These are phyloP conservation scores for Cynara cardunculus DNA, from an alignment of 129 eudicot species.

Conservation along the genomic window DNA sequence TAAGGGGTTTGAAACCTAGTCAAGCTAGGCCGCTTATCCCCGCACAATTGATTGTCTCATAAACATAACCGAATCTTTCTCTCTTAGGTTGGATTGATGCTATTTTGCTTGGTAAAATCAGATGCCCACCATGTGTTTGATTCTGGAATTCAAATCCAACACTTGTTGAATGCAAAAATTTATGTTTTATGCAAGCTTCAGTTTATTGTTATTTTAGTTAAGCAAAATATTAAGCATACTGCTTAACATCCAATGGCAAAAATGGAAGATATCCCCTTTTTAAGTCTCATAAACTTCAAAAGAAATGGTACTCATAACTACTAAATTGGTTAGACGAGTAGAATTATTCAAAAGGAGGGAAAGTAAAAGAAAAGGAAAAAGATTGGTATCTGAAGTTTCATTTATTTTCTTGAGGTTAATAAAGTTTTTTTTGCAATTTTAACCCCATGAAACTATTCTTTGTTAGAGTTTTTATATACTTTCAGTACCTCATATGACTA, in stretches of 20 bases:
- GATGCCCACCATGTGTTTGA: not conserved
- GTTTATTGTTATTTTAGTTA: not conserved
- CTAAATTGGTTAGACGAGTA: not conserved
- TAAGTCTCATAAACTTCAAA: not conserved
- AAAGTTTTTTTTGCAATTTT: not conserved
- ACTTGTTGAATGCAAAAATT: constrained; percentile 7
- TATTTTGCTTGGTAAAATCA: not conserved
- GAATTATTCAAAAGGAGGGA: not conserved
- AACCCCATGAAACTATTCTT: not conserved
- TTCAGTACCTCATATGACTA: not conserved
- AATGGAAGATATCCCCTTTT: not conserved
- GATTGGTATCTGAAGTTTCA: not conserved
- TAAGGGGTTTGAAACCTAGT: too few relatives aligned
- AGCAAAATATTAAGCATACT: not conserved
- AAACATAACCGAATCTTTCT: not conserved
- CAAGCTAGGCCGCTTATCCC: too few relatives aligned
- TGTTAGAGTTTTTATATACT: not conserved
- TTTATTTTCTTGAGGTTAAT: not conserved
- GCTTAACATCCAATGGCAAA: not conserved
- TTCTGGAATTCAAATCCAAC: not conserved
- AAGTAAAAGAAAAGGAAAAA: not conserved
- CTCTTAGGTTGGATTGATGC: not conserved
- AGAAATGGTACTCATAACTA: not conserved
- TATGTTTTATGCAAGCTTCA: not conserved
- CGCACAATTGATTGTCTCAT: constrained; percentile 3